phyloP scores from a whole-genome alignment of 1,139 yeast genomes.

The Blastobotrys illinoisensis region DNA sequence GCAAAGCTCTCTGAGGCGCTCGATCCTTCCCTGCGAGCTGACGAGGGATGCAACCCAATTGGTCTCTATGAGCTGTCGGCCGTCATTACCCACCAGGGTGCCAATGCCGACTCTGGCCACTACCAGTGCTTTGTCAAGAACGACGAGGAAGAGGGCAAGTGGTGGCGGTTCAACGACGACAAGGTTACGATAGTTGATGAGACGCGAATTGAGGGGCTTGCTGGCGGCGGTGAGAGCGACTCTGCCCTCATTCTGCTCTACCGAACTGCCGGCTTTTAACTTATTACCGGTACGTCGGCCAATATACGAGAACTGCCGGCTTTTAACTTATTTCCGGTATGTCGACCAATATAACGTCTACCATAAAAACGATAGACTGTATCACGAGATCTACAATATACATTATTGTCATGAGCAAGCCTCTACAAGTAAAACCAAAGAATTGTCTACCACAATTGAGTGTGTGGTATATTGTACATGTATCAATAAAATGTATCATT shows the following conservation, averaged over 20 bases:
- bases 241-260: slow-evolving; percentile 85
- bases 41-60: slow-evolving; percentile 74
- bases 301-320: no score
- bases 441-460: no score
- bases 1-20: slow-evolving; percentile 26
- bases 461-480: no score
- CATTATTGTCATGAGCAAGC: no score
- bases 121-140: slow-evolving; percentile 86
- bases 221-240: slow-evolving; percentile 98
- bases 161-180: slow-evolving; percentile 97
- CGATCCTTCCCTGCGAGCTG: slow-evolving; percentile 31
- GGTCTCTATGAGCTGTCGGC: slow-evolving; percentile 81
- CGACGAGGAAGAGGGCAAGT: slow-evolving; percentile 55
- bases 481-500: not conserved
- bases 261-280: slow-evolving; percentile 45
- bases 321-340: no score
- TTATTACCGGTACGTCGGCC: no score
- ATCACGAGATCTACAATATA: no score
- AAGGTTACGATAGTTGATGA: slow-evolving; percentile 71
- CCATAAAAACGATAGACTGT: no score
- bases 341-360: no score
- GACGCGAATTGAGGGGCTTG: slow-evolving; percentile 74
- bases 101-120: slow-evolving; percentile 96
- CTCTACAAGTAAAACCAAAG: no score
- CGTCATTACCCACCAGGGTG: slow-evolving; percentile 88